Base-by-base conservation (phyloP, 148 eudicot genomes). In the Simmondsia chinensis region DNA sequence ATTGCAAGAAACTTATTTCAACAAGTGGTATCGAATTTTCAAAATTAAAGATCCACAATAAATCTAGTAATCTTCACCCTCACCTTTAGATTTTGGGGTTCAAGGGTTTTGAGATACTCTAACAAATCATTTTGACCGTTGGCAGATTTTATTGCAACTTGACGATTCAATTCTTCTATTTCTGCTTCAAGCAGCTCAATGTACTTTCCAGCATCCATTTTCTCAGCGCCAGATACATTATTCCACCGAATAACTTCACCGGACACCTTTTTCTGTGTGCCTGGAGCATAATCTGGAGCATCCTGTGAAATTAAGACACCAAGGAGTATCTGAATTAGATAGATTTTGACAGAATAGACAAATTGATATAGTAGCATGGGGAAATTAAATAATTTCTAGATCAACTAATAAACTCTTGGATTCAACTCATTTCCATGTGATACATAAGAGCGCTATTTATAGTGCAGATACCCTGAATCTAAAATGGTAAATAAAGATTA, bases 111-210 rank as follows among this genome's bases (percentile, higher is more conserved):
- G 33, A 85, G 69, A 61, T 64, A 85, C 42, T 81, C 95, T 76
- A 85, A 68, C 39, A 85, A 50, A 57, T 85, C 95, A 66, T 85
- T 85, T 43, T 61, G 78, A 43, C 80, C 95, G 50, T 65, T 63
- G n/a, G 63, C 57, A 68, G 87, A 65, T 60, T 77, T 85, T 56
- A 80, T 70, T 37, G 65, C 80, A 32, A 81, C 82, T 53, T 77
- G 87, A 20, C 68, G 78, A 54, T 73, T 75, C 27, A 86, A 71
- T 65, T 86, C 87, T 62, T 85, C 95, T 37, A 85, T 64, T 61
- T 86, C 91, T 43, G 91, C 91, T 71, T 86, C 95, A 59, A 86
- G 95, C 22, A 81, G 65, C 68, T 86, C 95, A 18, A 86, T 81
- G 56, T 86, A 86, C 52, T 86, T 86, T 16, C 65, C 78, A 30